A percentile compares a stretch with the other conserved stretches of the same genome.
Conservation (phyloP, 192 early-diverging fungal species). For the Radiomyces spectabilis region DNA sequence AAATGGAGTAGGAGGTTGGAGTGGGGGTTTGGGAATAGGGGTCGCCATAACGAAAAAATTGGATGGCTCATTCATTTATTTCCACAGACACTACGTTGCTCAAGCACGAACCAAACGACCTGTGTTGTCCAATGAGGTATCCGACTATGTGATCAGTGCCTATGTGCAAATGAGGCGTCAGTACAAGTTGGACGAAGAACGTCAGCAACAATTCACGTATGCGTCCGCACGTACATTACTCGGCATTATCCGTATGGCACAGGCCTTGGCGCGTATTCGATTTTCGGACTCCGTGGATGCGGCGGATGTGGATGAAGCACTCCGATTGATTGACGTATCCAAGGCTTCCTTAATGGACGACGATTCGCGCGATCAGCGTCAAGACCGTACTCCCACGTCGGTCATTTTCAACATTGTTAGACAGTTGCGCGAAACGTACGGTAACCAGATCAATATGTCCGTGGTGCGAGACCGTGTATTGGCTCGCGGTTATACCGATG, state of each 20-base stretch:
- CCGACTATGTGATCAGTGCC: constrained; percentile 81
- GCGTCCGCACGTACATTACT: constrained; percentile 81
- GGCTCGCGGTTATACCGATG: constrained; percentile 70
- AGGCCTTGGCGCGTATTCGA: constrained; percentile 88
- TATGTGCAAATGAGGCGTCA: constrained; percentile 79
- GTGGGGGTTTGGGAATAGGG: too few species aligned
- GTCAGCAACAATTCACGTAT: constrained; percentile 65
- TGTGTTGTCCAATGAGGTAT: constrained; percentile 63
- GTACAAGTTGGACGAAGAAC: constrained; percentile 42
- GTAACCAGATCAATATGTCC: constrained; percentile 44
- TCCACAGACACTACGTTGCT: constrained; percentile 79
- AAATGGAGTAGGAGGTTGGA: too few species aligned
- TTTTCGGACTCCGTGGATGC: constrained; percentile 67
- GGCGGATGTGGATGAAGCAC: constrained; percentile 83
- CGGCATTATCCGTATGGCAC: constrained; percentile 86
- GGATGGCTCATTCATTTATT: constrained; percentile 1
- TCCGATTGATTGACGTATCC: constrained; percentile 84
- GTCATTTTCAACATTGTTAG: constrained; percentile 77
- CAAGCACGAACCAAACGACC: constrained; percentile 69
- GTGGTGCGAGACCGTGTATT: constrained; percentile 63
- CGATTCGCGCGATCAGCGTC: constrained; percentile 28
- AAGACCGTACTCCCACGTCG: constrained; percentile 42
- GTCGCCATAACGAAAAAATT: too few species aligned
- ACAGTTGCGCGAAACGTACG: constrained; percentile 57
- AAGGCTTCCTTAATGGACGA: constrained; percentile 76